These are phyloP conservation scores for Macadamia integrifolia DNA, from an alignment of 164 flowering plant species.

Conservation along the genomic window DNA sequence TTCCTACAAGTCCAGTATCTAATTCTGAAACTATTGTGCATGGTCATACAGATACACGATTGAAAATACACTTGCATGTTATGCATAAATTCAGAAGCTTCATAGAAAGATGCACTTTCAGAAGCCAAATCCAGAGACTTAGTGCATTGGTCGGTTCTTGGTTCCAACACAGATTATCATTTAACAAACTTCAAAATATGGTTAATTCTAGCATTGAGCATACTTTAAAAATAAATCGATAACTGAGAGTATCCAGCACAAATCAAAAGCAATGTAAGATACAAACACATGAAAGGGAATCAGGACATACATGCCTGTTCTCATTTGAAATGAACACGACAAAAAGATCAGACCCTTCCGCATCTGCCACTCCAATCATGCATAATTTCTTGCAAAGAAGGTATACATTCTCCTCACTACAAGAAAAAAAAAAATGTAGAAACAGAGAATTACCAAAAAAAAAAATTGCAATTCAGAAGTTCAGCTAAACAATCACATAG, in stretches of 20 bases:
- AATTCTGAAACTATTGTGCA: too few species aligned
- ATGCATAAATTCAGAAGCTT: too few species aligned
- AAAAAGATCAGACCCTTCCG: slow-evolving; percentile 64
- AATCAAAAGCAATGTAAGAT: neutral
- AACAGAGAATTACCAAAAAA: neutral
- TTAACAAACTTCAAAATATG: too few species aligned
- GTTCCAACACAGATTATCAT: too few species aligned
- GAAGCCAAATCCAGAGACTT: too few species aligned
- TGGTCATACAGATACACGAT: too few species aligned
- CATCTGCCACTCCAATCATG: slow-evolving; percentile 43
- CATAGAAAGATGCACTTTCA: too few species aligned
- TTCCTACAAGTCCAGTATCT: too few species aligned
- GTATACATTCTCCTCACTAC: slow-evolving; percentile 90
- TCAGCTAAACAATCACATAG: neutral
- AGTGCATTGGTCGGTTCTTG: too few species aligned
- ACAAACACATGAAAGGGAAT: neutral
- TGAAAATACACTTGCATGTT: too few species aligned
- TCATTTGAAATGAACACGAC: slow-evolving; percentile 83
- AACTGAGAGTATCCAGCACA: neutral
- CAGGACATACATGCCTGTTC: slow-evolving; percentile 50
- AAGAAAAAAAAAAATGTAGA: slow-evolving; percentile 1
- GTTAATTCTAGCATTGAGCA: too few species aligned
- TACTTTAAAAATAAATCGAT: neutral
- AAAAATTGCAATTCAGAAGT: neutral
- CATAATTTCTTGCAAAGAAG: slow-evolving; percentile 68